A percentile compares a stretch with the other conserved stretches of the same genome.
phyloP scores from a whole-genome alignment of 129 eudicot species.

The Glebionis coronaria region DNA sequence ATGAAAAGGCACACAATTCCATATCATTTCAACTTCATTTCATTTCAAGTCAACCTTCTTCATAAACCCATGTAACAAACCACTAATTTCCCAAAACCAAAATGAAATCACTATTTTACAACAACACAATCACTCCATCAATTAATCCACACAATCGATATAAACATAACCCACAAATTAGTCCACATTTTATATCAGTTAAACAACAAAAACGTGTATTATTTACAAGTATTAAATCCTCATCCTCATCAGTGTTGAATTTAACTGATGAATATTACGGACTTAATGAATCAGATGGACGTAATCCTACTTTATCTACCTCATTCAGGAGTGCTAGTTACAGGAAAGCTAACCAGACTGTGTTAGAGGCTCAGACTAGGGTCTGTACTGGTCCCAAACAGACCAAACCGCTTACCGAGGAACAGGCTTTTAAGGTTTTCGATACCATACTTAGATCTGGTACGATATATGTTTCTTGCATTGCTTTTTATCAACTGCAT shows the following conservation, averaged over 20 bases:
- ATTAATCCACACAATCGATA: constrained; percentile 19
- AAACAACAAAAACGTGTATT: constrained; percentile 12
- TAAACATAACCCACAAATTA: constrained; percentile 14
- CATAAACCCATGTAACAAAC: too few species aligned
- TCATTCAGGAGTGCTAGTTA: constrained; percentile 47
- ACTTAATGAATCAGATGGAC: constrained; percentile 37
- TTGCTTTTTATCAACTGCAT: neutral
- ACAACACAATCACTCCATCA: constrained; percentile 11
- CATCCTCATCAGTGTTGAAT: constrained; percentile 39
- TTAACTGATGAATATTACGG: constrained; percentile 45
- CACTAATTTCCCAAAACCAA: neutral
- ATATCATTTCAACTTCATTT: too few species aligned
- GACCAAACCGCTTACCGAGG: constrained; percentile 77
- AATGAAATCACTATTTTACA: neutral
- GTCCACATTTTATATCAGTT: constrained; percentile 6
- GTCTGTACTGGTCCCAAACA: constrained; percentile 99
- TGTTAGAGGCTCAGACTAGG: constrained; percentile 87
- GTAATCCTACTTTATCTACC: constrained; percentile 73
- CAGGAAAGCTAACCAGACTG: constrained; percentile 73
- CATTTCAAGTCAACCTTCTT: too few species aligned
- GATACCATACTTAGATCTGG: constrained; percentile 92
- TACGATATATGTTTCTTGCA: too few species aligned
- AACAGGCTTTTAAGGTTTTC: constrained; percentile 84
- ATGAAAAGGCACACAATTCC: too few species aligned
- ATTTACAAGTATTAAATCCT: neutral